Evolutionary conservation across 139 green algal genomes (phyloP), one percentile per base, ranked within the genome.

Genomic region (Gonium pectorale): DNA sequence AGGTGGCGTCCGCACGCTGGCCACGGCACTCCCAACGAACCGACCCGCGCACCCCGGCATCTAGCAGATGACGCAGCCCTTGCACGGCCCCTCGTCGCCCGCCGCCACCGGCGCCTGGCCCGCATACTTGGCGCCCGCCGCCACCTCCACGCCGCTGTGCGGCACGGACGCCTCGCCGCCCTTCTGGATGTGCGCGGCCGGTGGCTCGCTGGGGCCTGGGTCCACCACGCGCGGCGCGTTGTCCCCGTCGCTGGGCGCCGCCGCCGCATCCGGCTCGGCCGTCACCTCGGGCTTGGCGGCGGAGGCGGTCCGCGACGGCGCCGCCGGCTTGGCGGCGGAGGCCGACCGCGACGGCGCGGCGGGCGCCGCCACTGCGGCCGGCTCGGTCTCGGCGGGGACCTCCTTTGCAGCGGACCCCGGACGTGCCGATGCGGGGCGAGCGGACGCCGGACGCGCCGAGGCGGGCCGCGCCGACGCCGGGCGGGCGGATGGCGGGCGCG

Each of bases 111-210:
- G 51, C 72, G 52, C 51, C 35, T 40, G 22, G 0, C 72, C 72
- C 33, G 72, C 72, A 27, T 67, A 68, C 72, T 80, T 80, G 31
- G 72, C 72, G 24, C 72, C 72, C 37, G 72, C 72, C 33, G 72
- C 72, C 72, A 63, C 37, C 37, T 80, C 72, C 52, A 80, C 35
- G 31, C 72, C 72, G 27, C 35, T 54, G 37, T 40, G 3, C 8
- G 72, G 35, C 49, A 80, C 72, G 22, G 27, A 6, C 26, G 5
- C 52, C 35, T 26, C 52, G 35, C 21, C 54, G 37, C 72, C 72
- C 72, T 80, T 80, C 21, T 80, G 72, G 1, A 80, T 80, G 8
- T 35, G 22, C 24, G 52, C 37, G 27, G 35, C 72, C 4, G 72
- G 11, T 0, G 72, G 35, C 19, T 11, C 26, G 15, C 19, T 2